phyloP scores from a whole-genome alignment of 108 stramenopile genomes.

The Fistulifera solaris region DNA sequence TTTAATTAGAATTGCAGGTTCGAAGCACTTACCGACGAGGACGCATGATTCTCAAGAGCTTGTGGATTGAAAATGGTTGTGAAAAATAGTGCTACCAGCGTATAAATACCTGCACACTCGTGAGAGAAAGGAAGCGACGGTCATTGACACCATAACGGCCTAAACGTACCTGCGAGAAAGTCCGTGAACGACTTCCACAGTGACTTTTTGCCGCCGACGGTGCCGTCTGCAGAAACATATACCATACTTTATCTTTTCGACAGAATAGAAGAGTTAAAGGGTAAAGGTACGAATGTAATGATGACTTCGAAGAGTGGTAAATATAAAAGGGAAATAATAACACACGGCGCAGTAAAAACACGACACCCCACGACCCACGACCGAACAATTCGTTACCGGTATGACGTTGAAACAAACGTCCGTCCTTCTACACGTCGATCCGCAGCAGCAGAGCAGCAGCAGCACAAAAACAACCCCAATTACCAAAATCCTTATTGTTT shows the following conservation, averaged over 20 bases:
- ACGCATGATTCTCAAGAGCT: slow-evolving; percentile 6
- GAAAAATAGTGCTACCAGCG: slow-evolving; percentile 7
- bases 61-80: slow-evolving; percentile 9
- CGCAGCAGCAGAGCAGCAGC: too few species aligned
- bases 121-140: not conserved
- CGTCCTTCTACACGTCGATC: too few species aligned
- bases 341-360: too few species aligned
- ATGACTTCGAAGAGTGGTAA: too few species aligned
- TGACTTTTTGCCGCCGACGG: slow-evolving; percentile 8
- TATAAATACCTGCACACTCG: slow-evolving; percentile 4
- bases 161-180: slow-evolving; percentile 7
- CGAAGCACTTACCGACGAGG: slow-evolving; percentile 10
- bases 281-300: too few species aligned
- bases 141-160: not conserved
- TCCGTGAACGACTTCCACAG: slow-evolving; percentile 7
- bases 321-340: not conserved
- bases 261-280: too few species aligned
- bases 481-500: too few species aligned
- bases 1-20: too few species aligned
- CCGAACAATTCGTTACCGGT: too few species aligned
- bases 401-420: too few species aligned
- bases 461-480: too few species aligned
- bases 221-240: slow-evolving; percentile 11
- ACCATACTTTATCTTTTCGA: slow-evolving; percentile 1
- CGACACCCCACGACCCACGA: too few species aligned